Conservation (phyloP, 1,284 basidiomycete species). For the Cronartium quercuum region DNA sequence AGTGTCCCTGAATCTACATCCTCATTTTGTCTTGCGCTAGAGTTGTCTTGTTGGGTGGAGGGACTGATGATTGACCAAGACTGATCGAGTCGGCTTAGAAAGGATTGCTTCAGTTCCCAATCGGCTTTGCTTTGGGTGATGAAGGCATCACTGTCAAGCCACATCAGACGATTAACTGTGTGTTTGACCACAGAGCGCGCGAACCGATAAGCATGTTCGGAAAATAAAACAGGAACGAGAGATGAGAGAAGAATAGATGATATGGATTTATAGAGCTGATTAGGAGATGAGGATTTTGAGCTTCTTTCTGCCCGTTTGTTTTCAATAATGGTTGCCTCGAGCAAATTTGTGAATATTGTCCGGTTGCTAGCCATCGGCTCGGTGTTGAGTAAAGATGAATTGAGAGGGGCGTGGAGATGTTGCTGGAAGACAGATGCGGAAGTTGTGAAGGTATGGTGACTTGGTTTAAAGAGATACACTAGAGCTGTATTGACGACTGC, state of each 20-base stretch:
- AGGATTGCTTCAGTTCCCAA: slow-evolving; percentile 41
- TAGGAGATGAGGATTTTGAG: neutral
- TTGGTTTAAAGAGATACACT: slow-evolving; percentile 68
- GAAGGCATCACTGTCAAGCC: slow-evolving; percentile 46
- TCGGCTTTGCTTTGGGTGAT: slow-evolving; percentile 44
- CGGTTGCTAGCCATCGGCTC: slow-evolving; percentile 14
- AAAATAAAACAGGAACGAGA: slow-evolving; percentile 45
- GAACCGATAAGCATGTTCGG: slow-evolving; percentile 47
- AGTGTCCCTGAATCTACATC: neutral
- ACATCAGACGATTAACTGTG: slow-evolving; percentile 45
- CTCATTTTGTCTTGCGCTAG: neutral
- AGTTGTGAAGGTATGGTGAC: neutral
- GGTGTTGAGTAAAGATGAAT: neutral
- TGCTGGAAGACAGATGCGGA: neutral
- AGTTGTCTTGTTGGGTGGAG: neutral
- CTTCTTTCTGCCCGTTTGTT: slow-evolving; percentile 40
- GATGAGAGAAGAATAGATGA: slow-evolving; percentile 42
- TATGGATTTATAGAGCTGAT: neutral
- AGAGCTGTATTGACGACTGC: slow-evolving; percentile 77
- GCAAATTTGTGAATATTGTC: slow-evolving; percentile 41
- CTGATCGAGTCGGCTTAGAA: slow-evolving; percentile 10
- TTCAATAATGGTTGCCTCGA: slow-evolving; percentile 43
- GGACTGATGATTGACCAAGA: neutral
- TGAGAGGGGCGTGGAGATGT: neutral
- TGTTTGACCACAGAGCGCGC: slow-evolving; percentile 42